These are phyloP conservation scores for Amanita molliuscula DNA, from an alignment of 768 basidiomycete species.

Conservation along the genomic window DNA sequence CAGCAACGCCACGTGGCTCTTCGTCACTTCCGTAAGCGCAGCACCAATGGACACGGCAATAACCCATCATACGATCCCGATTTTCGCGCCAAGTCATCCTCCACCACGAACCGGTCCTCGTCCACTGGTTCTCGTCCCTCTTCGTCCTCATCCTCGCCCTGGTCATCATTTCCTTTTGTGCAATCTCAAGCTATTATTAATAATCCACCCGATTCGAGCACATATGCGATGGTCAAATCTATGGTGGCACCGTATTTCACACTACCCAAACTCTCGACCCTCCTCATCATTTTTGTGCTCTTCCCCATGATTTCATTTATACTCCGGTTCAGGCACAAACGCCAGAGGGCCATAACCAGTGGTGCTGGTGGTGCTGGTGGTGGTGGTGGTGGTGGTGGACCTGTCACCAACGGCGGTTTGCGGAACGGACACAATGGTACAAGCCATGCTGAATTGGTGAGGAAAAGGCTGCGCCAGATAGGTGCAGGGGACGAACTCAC, in stretches of 20 bases:
- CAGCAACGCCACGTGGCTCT: conserved; percentile 21
- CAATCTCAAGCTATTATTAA: conserved; percentile 11
- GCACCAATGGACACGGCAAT: conserved; percentile 4
- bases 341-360: conserved; percentile 16
- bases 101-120: conserved; percentile 7
- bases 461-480: conserved; percentile 38
- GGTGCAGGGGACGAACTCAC: conserved; percentile 26
- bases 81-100: not conserved
- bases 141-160: conserved; percentile 10
- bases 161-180: conserved; percentile 14
- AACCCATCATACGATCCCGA: not conserved
- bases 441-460: conserved; percentile 45
- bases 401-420: conserved; percentile 4
- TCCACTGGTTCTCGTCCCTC: conserved; percentile 17
- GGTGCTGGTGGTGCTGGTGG: too few species aligned
- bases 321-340: conserved; percentile 31
- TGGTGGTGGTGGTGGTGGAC: too few species aligned
- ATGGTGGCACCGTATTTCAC: conserved; percentile 39
- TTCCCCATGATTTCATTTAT: conserved; percentile 37
- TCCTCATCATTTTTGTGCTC: conserved; percentile 36
- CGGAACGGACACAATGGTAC: conserved; percentile 5
- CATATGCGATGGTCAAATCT: conserved; percentile 36
- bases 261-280: conserved; percentile 35
- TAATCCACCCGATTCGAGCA: conserved; percentile 17
- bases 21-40: conserved; percentile 7